A percentile compares a stretch with the other conserved stretches of the same genome.
Conservation (phyloP, 345 rosid species). For the Dipteronia dyeriana region DNA sequence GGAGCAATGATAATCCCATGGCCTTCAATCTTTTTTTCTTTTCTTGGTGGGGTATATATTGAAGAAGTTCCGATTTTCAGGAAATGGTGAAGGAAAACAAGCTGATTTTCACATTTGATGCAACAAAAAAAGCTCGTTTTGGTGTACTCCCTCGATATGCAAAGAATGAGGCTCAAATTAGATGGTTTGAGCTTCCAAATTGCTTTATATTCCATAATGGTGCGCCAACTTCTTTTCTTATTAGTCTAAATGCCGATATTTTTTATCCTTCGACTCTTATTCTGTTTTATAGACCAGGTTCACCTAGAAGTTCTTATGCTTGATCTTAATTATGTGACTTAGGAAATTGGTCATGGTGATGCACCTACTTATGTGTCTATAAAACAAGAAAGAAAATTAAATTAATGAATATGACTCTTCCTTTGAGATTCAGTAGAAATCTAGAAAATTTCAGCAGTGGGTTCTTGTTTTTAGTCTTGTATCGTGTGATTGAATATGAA, state of each 20-base stretch:
- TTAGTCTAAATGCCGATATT: background rate
- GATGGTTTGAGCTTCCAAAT: conserved; percentile 99
- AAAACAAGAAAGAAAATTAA: background rate
- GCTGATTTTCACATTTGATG: conserved; percentile 76
- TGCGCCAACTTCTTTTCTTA: conserved; percentile 25
- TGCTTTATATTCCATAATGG: conserved; percentile 98
- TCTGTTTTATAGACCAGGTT: background rate
- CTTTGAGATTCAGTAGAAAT: background rate
- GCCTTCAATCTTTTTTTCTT: background rate
- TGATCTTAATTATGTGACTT: background rate
- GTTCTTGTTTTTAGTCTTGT: background rate
- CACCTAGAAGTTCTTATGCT: background rate
- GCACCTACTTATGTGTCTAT: background rate
- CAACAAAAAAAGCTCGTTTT: conserved; percentile 82
- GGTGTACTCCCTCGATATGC: conserved; percentile 95
- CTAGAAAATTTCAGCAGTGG: background rate
- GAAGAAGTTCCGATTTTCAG: conserved; percentile 40
- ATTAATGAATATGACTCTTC: background rate
- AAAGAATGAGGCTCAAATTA: conserved; percentile 75
- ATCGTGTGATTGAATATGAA: background rate
- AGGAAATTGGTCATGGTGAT: too few species aligned
- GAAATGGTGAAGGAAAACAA: conserved; percentile 95
- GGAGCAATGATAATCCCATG: background rate
- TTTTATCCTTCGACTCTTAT: background rate
- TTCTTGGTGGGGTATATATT: conserved; percentile 4